Evolutionary conservation across 2,329 filamentous ascomycete genomes (phyloP).

Genomic region (Talaromyces funiculosus): DNA sequence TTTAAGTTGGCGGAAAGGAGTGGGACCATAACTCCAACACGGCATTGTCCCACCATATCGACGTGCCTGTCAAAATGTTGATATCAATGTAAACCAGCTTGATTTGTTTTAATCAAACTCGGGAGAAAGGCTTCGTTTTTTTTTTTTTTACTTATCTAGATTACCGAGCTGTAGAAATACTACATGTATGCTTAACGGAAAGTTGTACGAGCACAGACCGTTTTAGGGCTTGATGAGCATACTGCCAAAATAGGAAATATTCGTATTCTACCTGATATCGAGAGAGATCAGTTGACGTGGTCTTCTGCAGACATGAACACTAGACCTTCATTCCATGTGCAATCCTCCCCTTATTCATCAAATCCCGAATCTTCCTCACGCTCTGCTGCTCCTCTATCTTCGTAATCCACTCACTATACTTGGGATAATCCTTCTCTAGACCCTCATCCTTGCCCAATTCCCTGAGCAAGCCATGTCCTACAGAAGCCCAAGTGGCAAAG

Average conservation of each 20-base stretch:
- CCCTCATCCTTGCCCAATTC: neutral
- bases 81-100: no score
- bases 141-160: no score
- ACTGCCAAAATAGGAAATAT: conserved; percentile 18
- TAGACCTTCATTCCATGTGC: conserved; percentile 4
- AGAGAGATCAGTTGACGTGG: neutral
- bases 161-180: no score
- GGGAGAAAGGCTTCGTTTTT: no score
- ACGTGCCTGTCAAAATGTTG: no score
- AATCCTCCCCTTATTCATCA: conserved; percentile 3
- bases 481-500: neutral
- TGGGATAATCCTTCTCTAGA: neutral
- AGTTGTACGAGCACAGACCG: no score
- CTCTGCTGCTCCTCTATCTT: neutral
- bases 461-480: conserved; percentile 4
- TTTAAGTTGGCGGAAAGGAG: neutral
- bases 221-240: neutral
- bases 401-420: neutral
- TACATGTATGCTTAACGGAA: no score
- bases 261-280: neutral
- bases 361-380: conserved; percentile 1
- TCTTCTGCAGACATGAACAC: neutral
- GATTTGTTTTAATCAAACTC: no score
- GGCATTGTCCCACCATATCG: neutral
- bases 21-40: neutral